Conservation (phyloP, 352 stramenopile species). For the Thalassiosira delicatula region DNA sequence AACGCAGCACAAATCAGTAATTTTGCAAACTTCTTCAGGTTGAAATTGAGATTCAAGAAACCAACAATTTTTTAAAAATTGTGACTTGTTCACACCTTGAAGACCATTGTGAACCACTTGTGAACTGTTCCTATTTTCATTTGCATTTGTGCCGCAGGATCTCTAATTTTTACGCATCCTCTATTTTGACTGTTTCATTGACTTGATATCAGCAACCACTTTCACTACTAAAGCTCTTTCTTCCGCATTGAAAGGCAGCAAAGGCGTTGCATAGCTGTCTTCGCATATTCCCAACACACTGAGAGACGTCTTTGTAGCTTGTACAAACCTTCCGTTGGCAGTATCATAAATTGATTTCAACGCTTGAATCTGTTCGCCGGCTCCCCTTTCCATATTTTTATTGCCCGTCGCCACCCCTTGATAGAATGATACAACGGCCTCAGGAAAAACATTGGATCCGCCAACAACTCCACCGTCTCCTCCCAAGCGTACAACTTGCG, state of each 20-base stretch:
- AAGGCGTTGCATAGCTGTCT: constrained; percentile 23
- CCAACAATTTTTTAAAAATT: too few species aligned
- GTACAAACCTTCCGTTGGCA: constrained; percentile 18
- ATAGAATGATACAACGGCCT: too few species aligned
- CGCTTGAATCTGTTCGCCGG: not conserved
- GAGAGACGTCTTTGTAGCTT: constrained; percentile 24
- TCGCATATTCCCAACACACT: constrained; percentile 8
- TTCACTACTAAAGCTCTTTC: constrained; percentile 20
- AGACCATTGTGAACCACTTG: too few species aligned
- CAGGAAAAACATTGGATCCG: constrained; percentile 29
- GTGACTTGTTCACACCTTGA: too few species aligned
- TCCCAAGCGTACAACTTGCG: constrained; percentile 11
- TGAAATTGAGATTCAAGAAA: too few species aligned
- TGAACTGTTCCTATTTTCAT: too few species aligned
- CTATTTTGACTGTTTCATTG: too few species aligned
- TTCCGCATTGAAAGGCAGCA: constrained; percentile 28
- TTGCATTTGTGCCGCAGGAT: too few species aligned
- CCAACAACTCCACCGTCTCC: constrained; percentile 28
- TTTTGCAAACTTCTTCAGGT: too few species aligned
- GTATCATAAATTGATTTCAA: constrained; percentile 33
- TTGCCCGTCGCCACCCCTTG: constrained; percentile 1
- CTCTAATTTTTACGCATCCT: too few species aligned
- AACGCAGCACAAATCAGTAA: too few species aligned
- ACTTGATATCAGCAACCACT: constrained; percentile 22
- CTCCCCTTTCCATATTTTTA: constrained; percentile 15